Evolutionary conservation across 2,329 filamentous ascomycete species (phyloP).

Genomic region (Leptosphaerulina australis): DNA sequence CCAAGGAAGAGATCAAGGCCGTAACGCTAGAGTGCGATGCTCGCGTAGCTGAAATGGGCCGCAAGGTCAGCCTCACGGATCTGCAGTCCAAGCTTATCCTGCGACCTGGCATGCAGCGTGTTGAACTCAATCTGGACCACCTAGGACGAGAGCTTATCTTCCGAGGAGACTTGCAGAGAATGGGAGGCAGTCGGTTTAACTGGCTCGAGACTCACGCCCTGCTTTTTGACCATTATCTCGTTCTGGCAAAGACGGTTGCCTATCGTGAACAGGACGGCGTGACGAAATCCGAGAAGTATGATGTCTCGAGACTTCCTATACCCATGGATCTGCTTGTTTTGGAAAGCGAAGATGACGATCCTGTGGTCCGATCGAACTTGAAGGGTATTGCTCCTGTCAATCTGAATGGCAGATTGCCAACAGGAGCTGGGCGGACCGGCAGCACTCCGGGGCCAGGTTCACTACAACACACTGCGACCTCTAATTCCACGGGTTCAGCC

Average conservation of each 20-base stretch:
- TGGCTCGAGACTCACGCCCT: constrained; percentile 95
- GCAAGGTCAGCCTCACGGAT: constrained; percentile 88
- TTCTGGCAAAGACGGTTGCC: constrained; percentile 80
- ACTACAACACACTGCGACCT: constrained; percentile 71
- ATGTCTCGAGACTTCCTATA: constrained; percentile 93
- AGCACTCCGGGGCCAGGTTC: constrained; percentile 55
- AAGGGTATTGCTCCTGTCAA: constrained; percentile 71
- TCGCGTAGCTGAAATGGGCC: constrained; percentile 89
- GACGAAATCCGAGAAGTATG: constrained; percentile 81
- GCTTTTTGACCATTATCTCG: constrained; percentile 95
- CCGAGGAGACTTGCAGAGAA: constrained; percentile 85
- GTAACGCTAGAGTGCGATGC: constrained; percentile 91
- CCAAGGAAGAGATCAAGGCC: constrained; percentile 87
- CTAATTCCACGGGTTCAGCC: constrained; percentile 60
- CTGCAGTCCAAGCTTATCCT: constrained; percentile 82
- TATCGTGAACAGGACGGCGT: constrained; percentile 70
- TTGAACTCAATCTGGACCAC: constrained; percentile 88
- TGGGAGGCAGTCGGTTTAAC: constrained; percentile 85
- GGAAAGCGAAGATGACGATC: constrained; percentile 90
- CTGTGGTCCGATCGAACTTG: constrained; percentile 77
- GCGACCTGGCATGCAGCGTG: constrained; percentile 81
- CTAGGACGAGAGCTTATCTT: constrained; percentile 89
- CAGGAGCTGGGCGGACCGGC: constrained; percentile 57
- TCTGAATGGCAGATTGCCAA: constrained; percentile 40
- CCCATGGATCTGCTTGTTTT: constrained; percentile 95